Evolutionary conservation across 2,329 filamentous ascomycete species (phyloP).

Genomic region (Aspergillus amoenus): DNA sequence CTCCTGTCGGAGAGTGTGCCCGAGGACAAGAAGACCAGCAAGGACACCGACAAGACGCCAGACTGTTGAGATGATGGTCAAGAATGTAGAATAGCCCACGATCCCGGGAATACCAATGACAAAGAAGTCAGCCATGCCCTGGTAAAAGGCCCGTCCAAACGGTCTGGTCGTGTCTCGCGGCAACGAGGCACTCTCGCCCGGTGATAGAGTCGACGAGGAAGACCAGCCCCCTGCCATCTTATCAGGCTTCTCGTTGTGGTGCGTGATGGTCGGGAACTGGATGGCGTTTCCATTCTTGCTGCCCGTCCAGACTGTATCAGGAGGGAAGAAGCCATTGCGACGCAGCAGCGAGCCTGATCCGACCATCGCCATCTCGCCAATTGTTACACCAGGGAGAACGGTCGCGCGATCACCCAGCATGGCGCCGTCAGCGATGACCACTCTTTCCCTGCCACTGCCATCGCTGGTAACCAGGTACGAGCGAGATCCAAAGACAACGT

Average conservation of each 20-base stretch:
- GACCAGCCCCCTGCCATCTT: neutral
- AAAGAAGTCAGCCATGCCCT: conserved; percentile 1
- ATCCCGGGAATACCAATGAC: conserved; percentile 3
- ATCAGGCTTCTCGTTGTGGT: neutral
- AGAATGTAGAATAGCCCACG: neutral
- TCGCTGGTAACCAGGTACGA: conserved; percentile 56
- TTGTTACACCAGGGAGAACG: conserved; percentile 51
- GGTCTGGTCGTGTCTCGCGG: conserved; percentile 28
- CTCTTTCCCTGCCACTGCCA: conserved; percentile 48
- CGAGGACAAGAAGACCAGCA: neutral
- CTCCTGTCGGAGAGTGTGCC: neutral
- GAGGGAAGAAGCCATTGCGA: conserved; percentile 45
- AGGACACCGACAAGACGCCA: conserved; percentile 1
- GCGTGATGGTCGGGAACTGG: conserved; percentile 35
- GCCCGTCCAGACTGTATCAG: conserved; percentile 53
- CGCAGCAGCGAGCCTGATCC: conserved; percentile 55
- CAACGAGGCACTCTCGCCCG: neutral
- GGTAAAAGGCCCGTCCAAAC: conserved; percentile 54
- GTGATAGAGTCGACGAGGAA: neutral
- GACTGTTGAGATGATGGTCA: neutral
- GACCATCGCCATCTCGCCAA: conserved; percentile 52
- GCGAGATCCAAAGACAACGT: conserved; percentile 61
- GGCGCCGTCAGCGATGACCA: conserved; percentile 50
- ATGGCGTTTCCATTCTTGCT: conserved; percentile 53
- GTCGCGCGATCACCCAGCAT: conserved; percentile 60